Evolutionary conservation across 768 basidiomycete genomes (phyloP).

Genomic region (Kwoniella sp.): DNA sequence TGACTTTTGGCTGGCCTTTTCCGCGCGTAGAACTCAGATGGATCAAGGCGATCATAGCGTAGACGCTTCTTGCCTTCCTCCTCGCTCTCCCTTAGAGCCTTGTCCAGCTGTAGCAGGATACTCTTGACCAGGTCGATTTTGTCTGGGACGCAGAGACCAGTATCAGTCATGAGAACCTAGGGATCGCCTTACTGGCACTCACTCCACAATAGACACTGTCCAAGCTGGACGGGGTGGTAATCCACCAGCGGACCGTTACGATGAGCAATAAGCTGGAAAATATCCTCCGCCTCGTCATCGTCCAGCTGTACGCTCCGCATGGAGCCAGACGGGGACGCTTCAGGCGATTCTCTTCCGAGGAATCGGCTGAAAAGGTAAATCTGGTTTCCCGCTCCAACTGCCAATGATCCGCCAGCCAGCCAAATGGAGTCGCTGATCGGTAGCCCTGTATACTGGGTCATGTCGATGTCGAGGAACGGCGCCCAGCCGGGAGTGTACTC

Average conservation of each 20-base stretch:
- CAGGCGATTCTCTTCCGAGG: constrained; percentile 25
- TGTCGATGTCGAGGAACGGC: constrained; percentile 56
- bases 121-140: constrained; percentile 81
- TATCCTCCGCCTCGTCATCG: constrained; percentile 52
- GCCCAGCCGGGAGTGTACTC: constrained; percentile 74
- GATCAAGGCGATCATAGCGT: constrained; percentile 27
- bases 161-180: not conserved
- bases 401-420: constrained; percentile 74
- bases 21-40: constrained; percentile 27
- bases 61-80: constrained; percentile 34
- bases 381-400: constrained; percentile 77
- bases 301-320: constrained; percentile 19
- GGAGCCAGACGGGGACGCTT: constrained; percentile 19
- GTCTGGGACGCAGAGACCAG: constrained; percentile 53
- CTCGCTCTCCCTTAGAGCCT: constrained; percentile 51
- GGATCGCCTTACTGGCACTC: constrained; percentile 28
- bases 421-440: constrained; percentile 86
- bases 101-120: constrained; percentile 66
- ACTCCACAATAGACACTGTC: constrained; percentile 94
- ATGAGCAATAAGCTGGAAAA: constrained; percentile 77
- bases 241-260: constrained; percentile 82
- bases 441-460: constrained; percentile 67
- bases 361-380: constrained; percentile 69
- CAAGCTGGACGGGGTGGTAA: constrained; percentile 86
- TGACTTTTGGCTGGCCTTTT: constrained; percentile 41